Percentiles rank a stretch among this genome's conserved stretches.
These are phyloP conservation scores for Opeltia flavorubescens DNA, from an alignment of 495 filamentous ascomycete species.

Conservation along the genomic window DNA sequence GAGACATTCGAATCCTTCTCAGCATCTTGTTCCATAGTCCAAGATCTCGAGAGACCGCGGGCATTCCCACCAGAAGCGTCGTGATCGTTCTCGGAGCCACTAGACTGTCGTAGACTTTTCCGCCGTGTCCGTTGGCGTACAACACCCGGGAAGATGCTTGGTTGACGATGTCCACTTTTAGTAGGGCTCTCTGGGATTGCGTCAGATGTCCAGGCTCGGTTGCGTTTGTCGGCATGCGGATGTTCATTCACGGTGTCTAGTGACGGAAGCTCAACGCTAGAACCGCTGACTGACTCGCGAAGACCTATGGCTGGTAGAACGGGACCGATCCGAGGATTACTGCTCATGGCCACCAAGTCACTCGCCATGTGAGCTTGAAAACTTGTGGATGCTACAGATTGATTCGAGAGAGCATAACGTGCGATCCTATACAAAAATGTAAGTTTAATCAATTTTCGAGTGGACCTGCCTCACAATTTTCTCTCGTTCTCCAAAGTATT, in stretches of 20 bases:
- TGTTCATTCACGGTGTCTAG: neutral
- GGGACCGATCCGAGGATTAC: neutral
- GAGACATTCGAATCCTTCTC: neutral
- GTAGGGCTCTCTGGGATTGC: neutral
- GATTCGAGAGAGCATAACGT: neutral
- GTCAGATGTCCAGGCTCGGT: neutral
- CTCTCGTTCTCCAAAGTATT: constrained; percentile 52
- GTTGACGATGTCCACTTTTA: constrained; percentile 20
- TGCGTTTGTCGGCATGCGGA: neutral
- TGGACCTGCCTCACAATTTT: neutral
- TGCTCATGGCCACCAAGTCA: neutral
- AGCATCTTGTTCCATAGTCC: neutral
- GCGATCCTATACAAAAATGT: neutral
- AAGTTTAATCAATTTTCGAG: neutral
- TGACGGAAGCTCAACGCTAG: neutral
- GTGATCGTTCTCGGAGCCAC: constrained; percentile 21
- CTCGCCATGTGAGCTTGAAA: constrained; percentile 18
- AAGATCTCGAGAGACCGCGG: neutral
- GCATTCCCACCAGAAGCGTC: constrained; percentile 1
- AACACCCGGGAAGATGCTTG: constrained; percentile 59
- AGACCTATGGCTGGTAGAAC: neutral
- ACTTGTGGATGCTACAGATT: constrained; percentile 12
- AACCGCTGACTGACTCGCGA: neutral
- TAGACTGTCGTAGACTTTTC: constrained; percentile 28
- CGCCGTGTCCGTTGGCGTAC: constrained; percentile 43